phyloP scores from a whole-genome alignment of 1,139 yeast genomes.

The Geotrichum cucujoidarum region DNA sequence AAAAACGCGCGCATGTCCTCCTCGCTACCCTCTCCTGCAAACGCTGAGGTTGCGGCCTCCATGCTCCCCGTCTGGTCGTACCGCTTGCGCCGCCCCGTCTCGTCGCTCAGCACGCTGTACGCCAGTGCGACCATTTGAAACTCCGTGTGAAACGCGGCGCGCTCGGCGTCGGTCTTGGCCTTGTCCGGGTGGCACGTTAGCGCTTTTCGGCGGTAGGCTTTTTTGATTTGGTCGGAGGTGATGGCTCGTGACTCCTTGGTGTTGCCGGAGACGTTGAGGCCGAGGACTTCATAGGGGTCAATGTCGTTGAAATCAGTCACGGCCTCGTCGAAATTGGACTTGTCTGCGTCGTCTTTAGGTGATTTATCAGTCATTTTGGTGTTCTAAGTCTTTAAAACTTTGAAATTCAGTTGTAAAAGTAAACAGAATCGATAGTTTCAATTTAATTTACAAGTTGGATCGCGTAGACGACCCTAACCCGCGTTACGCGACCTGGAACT shows the following conservation, averaged over 20 bases:
- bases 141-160: slow-evolving; percentile 39
- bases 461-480: slow-evolving; percentile 4
- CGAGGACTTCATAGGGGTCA: slow-evolving; percentile 63
- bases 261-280: slow-evolving; percentile 33
- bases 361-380: slow-evolving; percentile 8
- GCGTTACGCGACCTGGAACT: neutral
- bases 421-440: no score
- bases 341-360: slow-evolving; percentile 14
- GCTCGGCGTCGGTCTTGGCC: slow-evolving; percentile 39
- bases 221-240: slow-evolving; percentile 55
- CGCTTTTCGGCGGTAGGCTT: slow-evolving; percentile 67
- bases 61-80: slow-evolving; percentile 69
- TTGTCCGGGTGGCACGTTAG: slow-evolving; percentile 79
- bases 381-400: slow-evolving; percentile 12
- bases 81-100: slow-evolving; percentile 46
- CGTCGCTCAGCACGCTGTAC: slow-evolving; percentile 63
- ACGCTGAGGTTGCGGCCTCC: slow-evolving; percentile 43
- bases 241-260: slow-evolving; percentile 34
- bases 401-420: no score
- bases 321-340: no score
- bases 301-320: slow-evolving; percentile 35
- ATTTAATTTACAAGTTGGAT: neutral
- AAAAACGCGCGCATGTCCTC: slow-evolving; percentile 61
- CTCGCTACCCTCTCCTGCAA: slow-evolving; percentile 43
- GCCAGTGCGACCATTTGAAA: slow-evolving; percentile 76